These are phyloP conservation scores for Ogataea methylovora DNA, from an alignment of 805 yeast genomes.

Conservation along the genomic window DNA sequence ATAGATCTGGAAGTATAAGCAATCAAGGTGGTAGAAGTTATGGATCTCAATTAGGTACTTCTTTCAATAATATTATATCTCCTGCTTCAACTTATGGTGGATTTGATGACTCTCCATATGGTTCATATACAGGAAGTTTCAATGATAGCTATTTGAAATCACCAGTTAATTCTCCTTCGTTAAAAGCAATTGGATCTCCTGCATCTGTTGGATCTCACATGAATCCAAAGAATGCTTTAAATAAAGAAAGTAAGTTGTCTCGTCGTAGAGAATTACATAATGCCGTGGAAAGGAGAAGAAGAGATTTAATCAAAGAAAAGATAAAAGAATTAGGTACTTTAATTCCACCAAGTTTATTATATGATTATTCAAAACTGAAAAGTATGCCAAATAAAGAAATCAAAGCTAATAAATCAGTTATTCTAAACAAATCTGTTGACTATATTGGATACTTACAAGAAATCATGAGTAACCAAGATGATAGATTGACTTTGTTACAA, in stretches of 20 bases:
- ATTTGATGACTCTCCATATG: constrained; percentile 27
- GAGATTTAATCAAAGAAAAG: constrained; percentile 85
- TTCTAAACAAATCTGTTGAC: constrained; percentile 71
- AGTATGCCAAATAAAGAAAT: constrained; percentile 44
- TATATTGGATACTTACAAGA: constrained; percentile 61
- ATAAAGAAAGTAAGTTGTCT: constrained; percentile 64
- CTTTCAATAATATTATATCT: constrained; percentile 24
- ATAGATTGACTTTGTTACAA: constrained; percentile 33
- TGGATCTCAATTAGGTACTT: constrained; percentile 23
- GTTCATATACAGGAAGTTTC: constrained; percentile 21
- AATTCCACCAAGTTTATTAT: constrained; percentile 69
- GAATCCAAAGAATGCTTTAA: constrained; percentile 27
- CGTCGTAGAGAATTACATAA: constrained; percentile 86
- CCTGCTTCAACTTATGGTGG: constrained; percentile 28
- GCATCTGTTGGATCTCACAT: constrained; percentile 25
- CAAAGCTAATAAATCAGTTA: constrained; percentile 78
- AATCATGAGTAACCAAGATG: constrained; percentile 51
- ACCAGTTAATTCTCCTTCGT: constrained; percentile 27
- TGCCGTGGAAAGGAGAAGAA: constrained; percentile 86
- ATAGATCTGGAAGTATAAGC: constrained; percentile 16
- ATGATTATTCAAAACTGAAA: constrained; percentile 24
- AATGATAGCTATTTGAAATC: constrained; percentile 25
- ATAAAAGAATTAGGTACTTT: constrained; percentile 76
- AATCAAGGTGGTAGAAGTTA: constrained; percentile 19
- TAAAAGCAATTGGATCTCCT: constrained; percentile 26